Evolutionary conservation across 192 early-diverging fungal species (phyloP).

Genomic region (Coemansia furcata): DNA sequence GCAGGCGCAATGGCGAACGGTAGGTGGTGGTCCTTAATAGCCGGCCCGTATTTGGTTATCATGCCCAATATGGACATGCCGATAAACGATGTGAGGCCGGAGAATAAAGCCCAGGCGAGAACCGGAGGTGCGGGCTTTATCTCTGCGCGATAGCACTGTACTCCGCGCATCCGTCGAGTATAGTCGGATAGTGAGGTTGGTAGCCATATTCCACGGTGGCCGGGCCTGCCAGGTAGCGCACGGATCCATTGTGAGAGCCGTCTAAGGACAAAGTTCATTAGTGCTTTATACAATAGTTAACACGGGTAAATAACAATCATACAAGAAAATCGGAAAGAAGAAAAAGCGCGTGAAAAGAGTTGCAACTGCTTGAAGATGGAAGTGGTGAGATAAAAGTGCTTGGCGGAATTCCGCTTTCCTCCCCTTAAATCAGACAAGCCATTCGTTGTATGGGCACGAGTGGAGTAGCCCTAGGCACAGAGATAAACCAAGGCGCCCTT

Average conservation of each 20-base stretch:
- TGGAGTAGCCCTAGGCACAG: not conserved
- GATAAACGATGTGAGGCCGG: conserved; percentile 39
- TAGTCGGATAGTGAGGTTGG: conserved; percentile 26
- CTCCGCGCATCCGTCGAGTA: conserved; percentile 36
- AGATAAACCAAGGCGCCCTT: not conserved
- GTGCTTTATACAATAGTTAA: not conserved
- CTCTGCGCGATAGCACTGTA: conserved; percentile 27
- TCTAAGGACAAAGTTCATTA: conserved; percentile 25
- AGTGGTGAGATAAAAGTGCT: not conserved
- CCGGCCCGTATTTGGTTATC: conserved; percentile 43
- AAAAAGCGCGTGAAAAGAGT: not conserved
- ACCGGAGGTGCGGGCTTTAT: conserved; percentile 25
- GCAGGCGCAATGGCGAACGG: conserved; percentile 49
- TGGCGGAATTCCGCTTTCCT: not conserved
- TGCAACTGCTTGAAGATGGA: not conserved
- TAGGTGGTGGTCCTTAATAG: conserved; percentile 36
- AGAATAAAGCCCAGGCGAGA: conserved; percentile 34
- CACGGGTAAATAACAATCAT: not conserved
- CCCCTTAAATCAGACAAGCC: not conserved
- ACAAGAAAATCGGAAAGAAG: not conserved
- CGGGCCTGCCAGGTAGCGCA: conserved; percentile 32
- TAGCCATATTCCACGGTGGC: conserved; percentile 28
- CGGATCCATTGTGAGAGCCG: conserved; percentile 33
- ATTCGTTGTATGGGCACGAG: too few relatives aligned
- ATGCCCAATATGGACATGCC: conserved; percentile 24